phyloP scores from a whole-genome alignment of 495 filamentous ascomycete species.

The Hypomontagnella monticulosa region DNA sequence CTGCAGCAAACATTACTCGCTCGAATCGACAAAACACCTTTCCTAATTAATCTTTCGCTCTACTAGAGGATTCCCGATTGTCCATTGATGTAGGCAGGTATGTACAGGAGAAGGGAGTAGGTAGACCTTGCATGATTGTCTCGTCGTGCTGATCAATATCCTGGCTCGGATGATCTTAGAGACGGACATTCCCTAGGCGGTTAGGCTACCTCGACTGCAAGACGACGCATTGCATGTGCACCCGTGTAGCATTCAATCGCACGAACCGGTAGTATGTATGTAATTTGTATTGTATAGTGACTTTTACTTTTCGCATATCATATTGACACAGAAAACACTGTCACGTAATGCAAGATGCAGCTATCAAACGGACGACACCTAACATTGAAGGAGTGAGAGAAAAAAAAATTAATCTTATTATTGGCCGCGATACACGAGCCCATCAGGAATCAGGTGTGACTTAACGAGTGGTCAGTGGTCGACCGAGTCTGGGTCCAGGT shows the following conservation, averaged over 20 bases:
- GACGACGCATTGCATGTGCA: constrained; percentile 16
- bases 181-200: constrained; percentile 39
- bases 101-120: constrained; percentile 6
- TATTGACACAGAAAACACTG: constrained; percentile 14
- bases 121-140: constrained; percentile 30
- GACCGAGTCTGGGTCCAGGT: constrained; percentile 19
- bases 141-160: constrained; percentile 37
- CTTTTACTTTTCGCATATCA: constrained; percentile 16
- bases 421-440: constrained; percentile 31
- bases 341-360: constrained; percentile 29
- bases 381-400: neutral
- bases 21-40: constrained; percentile 6
- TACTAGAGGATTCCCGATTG: constrained; percentile 10
- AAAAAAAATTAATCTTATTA: neutral
- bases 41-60: neutral
- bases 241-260: constrained; percentile 8
- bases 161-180: constrained; percentile 30
- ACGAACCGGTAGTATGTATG: constrained; percentile 13
- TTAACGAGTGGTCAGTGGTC: constrained; percentile 32
- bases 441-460: constrained; percentile 37
- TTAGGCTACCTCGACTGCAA: constrained; percentile 25
- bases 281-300: constrained; percentile 12
- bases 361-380: constrained; percentile 27
- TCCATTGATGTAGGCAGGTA: neutral
- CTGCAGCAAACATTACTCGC: constrained; percentile 16